phyloP scores from a whole-genome alignment of 2,329 filamentous ascomycete genomes.

The Shiraia sp. region DNA sequence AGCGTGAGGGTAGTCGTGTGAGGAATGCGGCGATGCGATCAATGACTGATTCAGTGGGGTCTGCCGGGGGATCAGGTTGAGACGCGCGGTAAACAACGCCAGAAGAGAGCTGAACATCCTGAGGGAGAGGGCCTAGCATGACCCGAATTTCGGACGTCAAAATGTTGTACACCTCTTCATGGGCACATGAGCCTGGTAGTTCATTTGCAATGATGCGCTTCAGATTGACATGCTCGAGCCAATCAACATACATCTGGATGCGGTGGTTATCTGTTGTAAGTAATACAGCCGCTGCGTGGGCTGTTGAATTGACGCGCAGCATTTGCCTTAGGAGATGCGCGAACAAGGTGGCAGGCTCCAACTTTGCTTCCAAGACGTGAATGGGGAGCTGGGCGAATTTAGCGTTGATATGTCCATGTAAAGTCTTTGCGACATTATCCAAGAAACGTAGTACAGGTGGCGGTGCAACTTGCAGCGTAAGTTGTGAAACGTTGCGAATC shows the following conservation, averaged over 20 bases:
- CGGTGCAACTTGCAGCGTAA: slow-evolving; percentile 89
- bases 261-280: slow-evolving; percentile 86
- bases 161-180: slow-evolving; percentile 61
- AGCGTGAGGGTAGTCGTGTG: slow-evolving; percentile 67
- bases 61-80: slow-evolving; percentile 26
- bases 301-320: slow-evolving; percentile 87
- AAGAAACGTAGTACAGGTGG: slow-evolving; percentile 85
- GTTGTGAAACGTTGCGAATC: slow-evolving; percentile 86
- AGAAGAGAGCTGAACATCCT: slow-evolving; percentile 67
- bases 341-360: slow-evolving; percentile 87
- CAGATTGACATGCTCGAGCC: slow-evolving; percentile 67
- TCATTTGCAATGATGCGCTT: slow-evolving; percentile 61
- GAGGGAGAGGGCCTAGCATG: slow-evolving; percentile 69
- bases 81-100: slow-evolving; percentile 50
- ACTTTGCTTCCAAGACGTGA: slow-evolving; percentile 84
- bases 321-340: slow-evolving; percentile 83
- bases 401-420: slow-evolving; percentile 80
- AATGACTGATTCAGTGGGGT: slow-evolving; percentile 59
- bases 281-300: slow-evolving; percentile 92
- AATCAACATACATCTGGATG: slow-evolving; percentile 94
- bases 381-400: slow-evolving; percentile 83
- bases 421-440: slow-evolving; percentile 78
- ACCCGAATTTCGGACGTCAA: slow-evolving; percentile 66
- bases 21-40: slow-evolving; percentile 80
- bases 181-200: slow-evolving; percentile 56